A percentile compares a stretch with the other conserved stretches of the same genome.
phyloP scores from a whole-genome alignment of 345 rosid genomes.

The Melaleuca alternifolia region DNA sequence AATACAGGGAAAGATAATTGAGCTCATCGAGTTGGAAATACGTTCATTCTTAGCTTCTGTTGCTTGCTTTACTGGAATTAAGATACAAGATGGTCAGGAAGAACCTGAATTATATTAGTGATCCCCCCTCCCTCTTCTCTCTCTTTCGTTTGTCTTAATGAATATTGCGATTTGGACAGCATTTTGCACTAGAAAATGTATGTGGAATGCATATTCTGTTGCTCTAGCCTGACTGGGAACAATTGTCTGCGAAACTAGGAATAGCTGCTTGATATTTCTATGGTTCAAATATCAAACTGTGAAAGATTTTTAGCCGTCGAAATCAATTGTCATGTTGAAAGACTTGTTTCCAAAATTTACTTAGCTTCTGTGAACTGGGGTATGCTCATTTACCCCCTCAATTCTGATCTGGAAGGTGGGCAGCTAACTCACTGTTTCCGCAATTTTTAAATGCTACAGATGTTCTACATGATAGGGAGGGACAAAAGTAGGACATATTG shows the following conservation, averaged over 20 bases:
- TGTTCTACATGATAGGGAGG: slow-evolving; percentile 76
- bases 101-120: not conserved
- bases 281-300: not conserved
- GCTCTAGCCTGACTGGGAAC: not conserved
- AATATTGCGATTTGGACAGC: not conserved
- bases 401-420: not conserved
- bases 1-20: not conserved
- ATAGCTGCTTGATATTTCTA: not conserved
- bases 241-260: not conserved
- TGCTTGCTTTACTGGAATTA: not conserved
- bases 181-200: not conserved
- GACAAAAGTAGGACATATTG: slow-evolving; percentile 55
- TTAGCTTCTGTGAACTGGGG: not conserved
- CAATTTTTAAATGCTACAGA: slow-evolving; percentile 23
- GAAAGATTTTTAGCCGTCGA: not conserved
- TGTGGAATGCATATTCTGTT: not conserved
- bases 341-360: not conserved
- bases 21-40: not conserved
- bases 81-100: not conserved
- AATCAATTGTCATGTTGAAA: not conserved
- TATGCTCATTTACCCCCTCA: not conserved
- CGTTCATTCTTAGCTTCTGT: not conserved
- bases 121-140: not conserved
- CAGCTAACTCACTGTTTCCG: not conserved
- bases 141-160: not conserved